phyloP scores from a whole-genome alignment of 306 rosid genomes.

The Clitoria ternatea region DNA sequence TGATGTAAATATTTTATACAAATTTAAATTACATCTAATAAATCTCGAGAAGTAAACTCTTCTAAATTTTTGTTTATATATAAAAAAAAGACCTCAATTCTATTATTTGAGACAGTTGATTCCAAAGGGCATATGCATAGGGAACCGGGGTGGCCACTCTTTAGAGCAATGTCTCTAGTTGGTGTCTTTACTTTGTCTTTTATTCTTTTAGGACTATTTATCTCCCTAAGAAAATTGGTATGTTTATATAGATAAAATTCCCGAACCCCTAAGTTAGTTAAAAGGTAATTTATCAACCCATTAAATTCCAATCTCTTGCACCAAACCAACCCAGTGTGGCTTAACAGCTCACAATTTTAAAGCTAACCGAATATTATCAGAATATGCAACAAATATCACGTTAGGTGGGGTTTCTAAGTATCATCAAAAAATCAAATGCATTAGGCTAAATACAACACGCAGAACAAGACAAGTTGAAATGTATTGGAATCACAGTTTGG shows the following conservation, averaged over 20 bases:
- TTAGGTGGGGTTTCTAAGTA: background rate
- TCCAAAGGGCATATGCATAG: constrained; percentile 21
- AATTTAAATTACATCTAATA: too few species aligned
- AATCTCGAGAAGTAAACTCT: too few species aligned
- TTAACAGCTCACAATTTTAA: constrained; percentile 23
- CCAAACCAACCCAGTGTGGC: background rate
- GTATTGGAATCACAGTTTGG: background rate
- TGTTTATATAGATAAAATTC: constrained; percentile 22
- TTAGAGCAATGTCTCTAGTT: constrained; percentile 24
- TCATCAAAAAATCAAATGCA: background rate
- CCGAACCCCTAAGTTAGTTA: constrained; percentile 6
- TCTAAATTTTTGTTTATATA: too few species aligned
- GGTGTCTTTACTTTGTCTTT: constrained; percentile 16
- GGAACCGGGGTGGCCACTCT: constrained; percentile 33
- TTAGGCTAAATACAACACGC: background rate
- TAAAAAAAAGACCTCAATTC: too few species aligned
- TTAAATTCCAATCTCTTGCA: background rate
- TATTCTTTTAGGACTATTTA: background rate
- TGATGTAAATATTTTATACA: too few species aligned
- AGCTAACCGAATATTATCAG: constrained; percentile 13
- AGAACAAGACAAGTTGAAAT: background rate
- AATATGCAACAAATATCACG: constrained; percentile 26
- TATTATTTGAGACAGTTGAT: constrained; percentile 21
- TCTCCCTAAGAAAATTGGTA: constrained; percentile 8
- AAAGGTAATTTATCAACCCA: background rate